Conservation (phyloP, 2,329 filamentous ascomycete species). For the Pochonia chlamydosporia region DNA sequence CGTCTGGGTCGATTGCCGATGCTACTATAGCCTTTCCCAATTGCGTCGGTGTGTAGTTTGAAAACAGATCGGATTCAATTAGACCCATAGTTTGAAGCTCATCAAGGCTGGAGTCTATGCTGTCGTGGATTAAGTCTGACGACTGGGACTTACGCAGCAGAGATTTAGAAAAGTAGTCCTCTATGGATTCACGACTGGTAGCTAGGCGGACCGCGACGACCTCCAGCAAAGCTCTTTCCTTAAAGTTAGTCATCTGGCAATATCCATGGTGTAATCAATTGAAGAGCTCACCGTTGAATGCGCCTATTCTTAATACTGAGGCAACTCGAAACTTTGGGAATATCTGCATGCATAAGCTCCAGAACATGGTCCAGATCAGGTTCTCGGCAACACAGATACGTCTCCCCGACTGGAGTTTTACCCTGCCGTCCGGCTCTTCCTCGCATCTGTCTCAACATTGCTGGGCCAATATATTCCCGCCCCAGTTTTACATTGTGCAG, state of each 20-base stretch:
- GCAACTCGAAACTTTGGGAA: conserved; percentile 65
- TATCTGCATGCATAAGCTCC: conserved; percentile 64
- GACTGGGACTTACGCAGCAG: conserved; percentile 56
- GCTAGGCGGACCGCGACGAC: conserved; percentile 63
- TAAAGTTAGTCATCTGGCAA: not conserved
- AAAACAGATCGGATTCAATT: conserved; percentile 42
- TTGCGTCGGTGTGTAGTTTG: conserved; percentile 54
- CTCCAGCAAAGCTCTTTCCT: conserved; percentile 60
- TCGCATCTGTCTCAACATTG: conserved; percentile 77
- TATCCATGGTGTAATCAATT: not conserved
- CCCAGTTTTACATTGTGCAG: conserved; percentile 72
- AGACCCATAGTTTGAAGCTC: conserved; percentile 53
- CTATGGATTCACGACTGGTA: conserved; percentile 56
- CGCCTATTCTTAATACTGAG: conserved; percentile 61
- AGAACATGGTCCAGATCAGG: conserved; percentile 64
- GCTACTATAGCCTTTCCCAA: conserved; percentile 67
- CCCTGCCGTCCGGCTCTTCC: conserved; percentile 73
- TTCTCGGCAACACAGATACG: conserved; percentile 67
- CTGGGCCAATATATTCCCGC: conserved; percentile 67
- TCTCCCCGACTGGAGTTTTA: conserved; percentile 72
- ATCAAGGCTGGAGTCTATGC: conserved; percentile 53
- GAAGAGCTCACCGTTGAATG: conserved; percentile 50
- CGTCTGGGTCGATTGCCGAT: conserved; percentile 67
- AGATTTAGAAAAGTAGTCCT: conserved; percentile 64
- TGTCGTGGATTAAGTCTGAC: conserved; percentile 39